Evolutionary conservation across 345 rosid species (phyloP).

Genomic region (Sapria himalayana): DNA sequence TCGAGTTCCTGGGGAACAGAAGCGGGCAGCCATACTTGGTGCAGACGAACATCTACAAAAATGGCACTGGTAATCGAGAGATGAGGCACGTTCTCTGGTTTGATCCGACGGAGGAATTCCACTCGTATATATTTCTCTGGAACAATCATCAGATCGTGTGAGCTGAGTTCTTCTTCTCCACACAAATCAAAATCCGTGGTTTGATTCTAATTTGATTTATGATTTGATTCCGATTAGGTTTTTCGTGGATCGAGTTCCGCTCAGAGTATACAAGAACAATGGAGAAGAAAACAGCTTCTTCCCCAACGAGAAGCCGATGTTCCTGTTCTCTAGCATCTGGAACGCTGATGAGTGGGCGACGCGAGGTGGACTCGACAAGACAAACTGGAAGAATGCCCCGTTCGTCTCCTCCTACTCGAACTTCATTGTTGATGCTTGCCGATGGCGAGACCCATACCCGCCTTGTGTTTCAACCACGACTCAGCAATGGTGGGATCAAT

Average conservation of each 20-base stretch:
- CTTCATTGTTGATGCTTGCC: conserved; percentile 68
- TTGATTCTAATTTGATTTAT: neutral
- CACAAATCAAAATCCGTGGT: neutral
- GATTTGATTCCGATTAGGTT: conserved; percentile 43
- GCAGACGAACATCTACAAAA: conserved; percentile 79
- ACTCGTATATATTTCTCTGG: conserved; percentile 67
- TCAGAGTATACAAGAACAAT: conserved; percentile 69
- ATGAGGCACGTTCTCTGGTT: conserved; percentile 94
- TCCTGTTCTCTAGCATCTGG: conserved; percentile 90
- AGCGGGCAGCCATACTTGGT: conserved; percentile 70
- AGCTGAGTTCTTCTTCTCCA: conserved; percentile 9
- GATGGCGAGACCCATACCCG: conserved; percentile 87
- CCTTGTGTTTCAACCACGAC: conserved; percentile 74
- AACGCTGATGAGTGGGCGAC: conserved; percentile 98
- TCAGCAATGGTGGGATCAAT: conserved; percentile 85
- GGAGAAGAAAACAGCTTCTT: conserved; percentile 63
- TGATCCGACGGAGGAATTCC: conserved; percentile 78
- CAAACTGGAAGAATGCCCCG: conserved; percentile 73
- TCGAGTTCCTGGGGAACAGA: conserved; percentile 91
- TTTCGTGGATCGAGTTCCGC: conserved; percentile 54
- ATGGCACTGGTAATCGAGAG: conserved; percentile 76
- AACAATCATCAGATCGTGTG: conserved; percentile 57
- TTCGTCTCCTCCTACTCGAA: conserved; percentile 81
- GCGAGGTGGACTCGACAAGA: conserved; percentile 84
- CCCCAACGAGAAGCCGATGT: conserved; percentile 91